A percentile compares a stretch with the other conserved stretches of the same genome.
These are phyloP conservation scores for Eucalyptus virginea DNA, from an alignment of 345 rosid species.

Conservation along the genomic window DNA sequence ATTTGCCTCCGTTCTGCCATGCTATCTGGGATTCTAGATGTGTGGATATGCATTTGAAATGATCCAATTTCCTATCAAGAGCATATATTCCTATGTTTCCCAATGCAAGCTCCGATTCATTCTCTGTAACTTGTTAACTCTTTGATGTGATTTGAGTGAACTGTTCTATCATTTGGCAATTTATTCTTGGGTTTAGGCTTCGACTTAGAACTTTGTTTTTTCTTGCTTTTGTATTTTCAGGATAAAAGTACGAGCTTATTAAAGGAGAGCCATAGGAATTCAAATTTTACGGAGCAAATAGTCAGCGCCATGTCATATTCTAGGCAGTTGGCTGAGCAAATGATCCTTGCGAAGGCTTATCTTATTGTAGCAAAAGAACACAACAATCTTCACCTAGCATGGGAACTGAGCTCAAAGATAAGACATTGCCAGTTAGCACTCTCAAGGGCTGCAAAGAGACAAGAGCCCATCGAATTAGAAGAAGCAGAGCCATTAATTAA, in stretches of 20 bases:
- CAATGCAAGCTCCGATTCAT: background rate
- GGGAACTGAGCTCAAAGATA: slow-evolving; percentile 79
- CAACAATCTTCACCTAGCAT: slow-evolving; percentile 75
- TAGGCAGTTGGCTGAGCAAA: slow-evolving; percentile 77
- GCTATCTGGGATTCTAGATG: background rate
- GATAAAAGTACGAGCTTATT: slow-evolving; percentile 27
- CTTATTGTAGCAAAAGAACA: slow-evolving; percentile 87
- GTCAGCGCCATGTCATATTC: slow-evolving; percentile 59
- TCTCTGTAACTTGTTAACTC: background rate
- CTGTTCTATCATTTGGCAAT: background rate
- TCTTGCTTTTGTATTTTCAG: slow-evolving; percentile 16
- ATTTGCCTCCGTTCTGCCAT: background rate
- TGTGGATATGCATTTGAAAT: background rate
- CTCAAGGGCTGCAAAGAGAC: slow-evolving; percentile 80
- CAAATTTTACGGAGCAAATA: slow-evolving; percentile 53
- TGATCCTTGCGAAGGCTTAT: slow-evolving; percentile 87
- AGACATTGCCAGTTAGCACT: slow-evolving; percentile 73
- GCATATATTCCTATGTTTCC: background rate
- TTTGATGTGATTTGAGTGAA: background rate
- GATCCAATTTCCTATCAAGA: background rate
- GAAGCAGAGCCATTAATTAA: slow-evolving; percentile 70
- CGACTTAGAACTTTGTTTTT: background rate
- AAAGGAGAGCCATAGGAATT: slow-evolving; percentile 13
- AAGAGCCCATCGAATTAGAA: slow-evolving; percentile 34
- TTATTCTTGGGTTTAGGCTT: background rate